Conservation (phyloP, 2,329 filamentous ascomycete genomes). For the Blastomyces silverae region DNA sequence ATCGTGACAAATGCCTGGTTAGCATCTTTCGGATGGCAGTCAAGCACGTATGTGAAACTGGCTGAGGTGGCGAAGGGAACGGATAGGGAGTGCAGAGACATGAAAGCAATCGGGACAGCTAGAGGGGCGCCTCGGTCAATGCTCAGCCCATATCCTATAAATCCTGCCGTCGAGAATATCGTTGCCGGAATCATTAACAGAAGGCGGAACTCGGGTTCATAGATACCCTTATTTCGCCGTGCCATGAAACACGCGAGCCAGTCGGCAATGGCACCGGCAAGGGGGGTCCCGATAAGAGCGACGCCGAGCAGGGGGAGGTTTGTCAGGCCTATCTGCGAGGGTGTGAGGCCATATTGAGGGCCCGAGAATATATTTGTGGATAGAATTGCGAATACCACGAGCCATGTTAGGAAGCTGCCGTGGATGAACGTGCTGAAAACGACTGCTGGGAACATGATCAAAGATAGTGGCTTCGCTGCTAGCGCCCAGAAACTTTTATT, state of each 20-base stretch:
- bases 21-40: conserved; percentile 37
- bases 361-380: conserved; percentile 29
- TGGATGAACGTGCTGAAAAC: conserved; percentile 34
- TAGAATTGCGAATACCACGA: conserved; percentile 34
- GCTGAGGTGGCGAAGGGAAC: conserved; percentile 36
- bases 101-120: conserved; percentile 31
- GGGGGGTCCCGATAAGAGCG: conserved; percentile 25
- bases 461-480: conserved; percentile 25
- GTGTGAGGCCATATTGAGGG: conserved; percentile 33
- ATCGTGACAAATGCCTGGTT: conserved; percentile 41
- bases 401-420: conserved; percentile 34
- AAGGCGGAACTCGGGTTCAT: conserved; percentile 36
- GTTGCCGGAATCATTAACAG: conserved; percentile 25
- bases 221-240: conserved; percentile 35
- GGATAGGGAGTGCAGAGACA: conserved; percentile 33
- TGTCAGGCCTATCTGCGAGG: conserved; percentile 31
- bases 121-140: conserved; percentile 28
- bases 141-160: conserved; percentile 39
- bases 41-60: conserved; percentile 39
- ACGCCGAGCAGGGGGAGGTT: conserved; percentile 31
- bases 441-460: conserved; percentile 31
- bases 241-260: conserved; percentile 31
- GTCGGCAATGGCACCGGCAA: conserved; percentile 29
- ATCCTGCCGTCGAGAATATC: conserved; percentile 32
- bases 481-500: conserved; percentile 17